Evolutionary conservation across 202 grass and related monocot genomes (phyloP).

Genomic region (Schoenoplectus tabernaemontani): DNA sequence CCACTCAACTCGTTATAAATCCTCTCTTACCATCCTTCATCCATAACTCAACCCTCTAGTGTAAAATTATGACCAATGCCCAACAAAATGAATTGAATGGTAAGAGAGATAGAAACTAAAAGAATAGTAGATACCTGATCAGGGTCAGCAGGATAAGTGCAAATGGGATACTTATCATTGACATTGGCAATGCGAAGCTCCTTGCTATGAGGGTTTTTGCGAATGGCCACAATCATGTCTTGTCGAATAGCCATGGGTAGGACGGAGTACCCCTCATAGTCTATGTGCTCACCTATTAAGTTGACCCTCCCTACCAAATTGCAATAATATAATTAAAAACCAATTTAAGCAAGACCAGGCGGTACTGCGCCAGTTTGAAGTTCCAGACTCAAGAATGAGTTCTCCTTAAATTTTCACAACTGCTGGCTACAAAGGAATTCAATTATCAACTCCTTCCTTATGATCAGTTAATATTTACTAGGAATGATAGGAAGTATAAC

Average conservation of each 20-base stretch:
- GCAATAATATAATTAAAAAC: background rate
- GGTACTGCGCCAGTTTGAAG: background rate
- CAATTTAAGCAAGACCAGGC: background rate
- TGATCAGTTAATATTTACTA: background rate
- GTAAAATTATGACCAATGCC: no score
- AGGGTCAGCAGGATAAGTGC: conserved; percentile 76
- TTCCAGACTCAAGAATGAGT: background rate
- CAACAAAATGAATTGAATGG: no score
- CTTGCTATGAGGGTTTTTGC: conserved; percentile 30
- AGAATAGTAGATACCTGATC: conserved; percentile 40
- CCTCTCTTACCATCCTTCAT: background rate
- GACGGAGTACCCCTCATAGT: conserved; percentile 96
- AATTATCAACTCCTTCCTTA: background rate
- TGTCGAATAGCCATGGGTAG: conserved; percentile 98
- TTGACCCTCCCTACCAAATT: conserved; percentile 71
- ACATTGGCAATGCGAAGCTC: conserved; percentile 81
- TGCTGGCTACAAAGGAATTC: background rate
- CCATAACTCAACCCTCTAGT: no score
- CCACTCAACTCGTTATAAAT: background rate
- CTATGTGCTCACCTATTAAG: conserved; percentile 96
- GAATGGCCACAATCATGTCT: conserved; percentile 90
- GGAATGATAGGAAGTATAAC: background rate
- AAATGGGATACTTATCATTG: conserved; percentile 69
- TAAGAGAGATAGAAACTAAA: no score
- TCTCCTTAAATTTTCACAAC: background rate